Conservation (phyloP, 2,329 filamentous ascomycete species). For the Tolypocladium album region DNA sequence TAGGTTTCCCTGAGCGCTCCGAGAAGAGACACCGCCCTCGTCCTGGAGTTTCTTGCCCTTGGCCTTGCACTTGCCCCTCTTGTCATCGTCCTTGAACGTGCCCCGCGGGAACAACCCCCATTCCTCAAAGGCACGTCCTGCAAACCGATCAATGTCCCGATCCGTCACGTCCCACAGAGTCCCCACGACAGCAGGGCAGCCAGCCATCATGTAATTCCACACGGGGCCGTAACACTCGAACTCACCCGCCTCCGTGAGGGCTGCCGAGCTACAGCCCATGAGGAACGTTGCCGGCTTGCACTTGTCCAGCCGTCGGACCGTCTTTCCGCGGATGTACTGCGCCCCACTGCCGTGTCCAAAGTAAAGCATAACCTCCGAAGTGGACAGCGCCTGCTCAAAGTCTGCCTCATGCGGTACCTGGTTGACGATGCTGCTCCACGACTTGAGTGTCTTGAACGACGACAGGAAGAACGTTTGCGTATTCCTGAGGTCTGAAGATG, state of each 20-base stretch:
- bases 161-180: slow-evolving; percentile 98
- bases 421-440: slow-evolving; percentile 61
- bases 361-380: slow-evolving; percentile 71
- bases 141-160: slow-evolving; percentile 91
- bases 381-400: slow-evolving; percentile 57
- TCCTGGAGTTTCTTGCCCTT: slow-evolving; percentile 12
- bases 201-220: slow-evolving; percentile 84
- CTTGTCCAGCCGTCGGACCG: slow-evolving; percentile 65
- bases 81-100: slow-evolving; percentile 26
- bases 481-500: slow-evolving; percentile 68
- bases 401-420: slow-evolving; percentile 65
- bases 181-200: slow-evolving; percentile 75
- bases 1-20: slow-evolving; percentile 1
- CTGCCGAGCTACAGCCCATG: slow-evolving; percentile 88
- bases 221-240: slow-evolving; percentile 89
- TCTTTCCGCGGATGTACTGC: slow-evolving; percentile 83
- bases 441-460: slow-evolving; percentile 50
- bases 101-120: slow-evolving; percentile 65
- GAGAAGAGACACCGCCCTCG: neutral
- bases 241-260: slow-evolving; percentile 65
- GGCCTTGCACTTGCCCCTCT: slow-evolving; percentile 15
- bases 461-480: slow-evolving; percentile 69
- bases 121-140: slow-evolving; percentile 64
- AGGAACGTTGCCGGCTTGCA: slow-evolving; percentile 73
- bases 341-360: slow-evolving; percentile 94